Base-by-base conservation (phyloP, 345 rosid species). In the Eucalyptus marginata region DNA sequence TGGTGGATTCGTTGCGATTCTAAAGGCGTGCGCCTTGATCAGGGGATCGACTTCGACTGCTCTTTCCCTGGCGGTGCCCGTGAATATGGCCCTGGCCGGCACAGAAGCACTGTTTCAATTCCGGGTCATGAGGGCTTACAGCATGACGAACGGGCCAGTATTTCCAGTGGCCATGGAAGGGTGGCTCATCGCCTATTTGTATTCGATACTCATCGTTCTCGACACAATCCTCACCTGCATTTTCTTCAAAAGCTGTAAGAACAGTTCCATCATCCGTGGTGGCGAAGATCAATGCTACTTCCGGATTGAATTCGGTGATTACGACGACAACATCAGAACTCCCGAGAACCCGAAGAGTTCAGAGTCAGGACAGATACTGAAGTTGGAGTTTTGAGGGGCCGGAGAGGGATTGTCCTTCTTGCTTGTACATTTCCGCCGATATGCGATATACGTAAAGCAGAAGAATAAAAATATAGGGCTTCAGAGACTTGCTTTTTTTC, bases 81-180 rank as follows among this genome's bases (percentile, higher is more conserved):
- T 91, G 7, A 95, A 93, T 88, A 80, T 97, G 18, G 93, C 90
- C n/a, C 64, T 96, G 92, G 98, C 97, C 1, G 97, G 92, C 8
- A 89, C 94, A 20, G 99, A 98, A 92, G 99, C 98, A 5, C 46
- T 97, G 94, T 98, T 97, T 89, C 97, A 94, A 15, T 93, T 93
- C 91, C 86, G 98, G 76, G 89, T 97, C 51, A 89, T 94, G 89
- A 93, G 92, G 81, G 91, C 92, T 49, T 93, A 89, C 89, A 90
- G 85, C 20, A 59, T 31, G 16, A 88, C 91, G 91, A 89, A 80
- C 93, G 95, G 92, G 86, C 80, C 88, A 71, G 29, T n/a, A 85
- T 36, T 62, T 56, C 27, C 91, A 86, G 49, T 88, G 93, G 94
- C 92, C 76, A 43, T 87, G 92, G 62, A 99, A 95, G 92, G 97